Conservation (phyloP, 2,329 filamentous ascomycete species). For the Ramularia endophylla region DNA sequence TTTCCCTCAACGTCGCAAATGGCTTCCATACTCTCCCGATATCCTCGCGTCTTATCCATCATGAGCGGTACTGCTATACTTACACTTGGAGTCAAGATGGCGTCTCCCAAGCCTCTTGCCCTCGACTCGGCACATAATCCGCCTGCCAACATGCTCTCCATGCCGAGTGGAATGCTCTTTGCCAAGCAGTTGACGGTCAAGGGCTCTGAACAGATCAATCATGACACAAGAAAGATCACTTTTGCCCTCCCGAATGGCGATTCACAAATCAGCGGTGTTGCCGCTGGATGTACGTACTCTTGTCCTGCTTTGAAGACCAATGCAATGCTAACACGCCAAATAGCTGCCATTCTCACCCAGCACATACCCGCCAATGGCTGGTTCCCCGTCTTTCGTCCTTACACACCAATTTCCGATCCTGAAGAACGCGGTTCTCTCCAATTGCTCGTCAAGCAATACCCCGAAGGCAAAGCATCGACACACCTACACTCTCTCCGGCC, state of each 20-base stretch:
- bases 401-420: constrained; percentile 57
- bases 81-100: not conserved
- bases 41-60: not conserved
- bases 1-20: not conserved
- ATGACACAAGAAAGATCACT: constrained; percentile 30
- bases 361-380: constrained; percentile 51
- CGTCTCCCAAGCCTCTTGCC: constrained; percentile 5
- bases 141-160: constrained; percentile 22
- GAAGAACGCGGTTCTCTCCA: constrained; percentile 56
- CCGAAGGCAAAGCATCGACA: constrained; percentile 56
- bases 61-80: not conserved
- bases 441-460: constrained; percentile 63
- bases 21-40: not conserved
- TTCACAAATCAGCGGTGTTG: constrained; percentile 25
- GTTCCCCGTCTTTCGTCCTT: constrained; percentile 58
- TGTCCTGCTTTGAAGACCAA: not conserved
- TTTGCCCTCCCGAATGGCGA: constrained; percentile 27
- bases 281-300: constrained; percentile 21
- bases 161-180: constrained; percentile 30
- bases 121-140: constrained; percentile 26
- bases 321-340: constrained; percentile 3
- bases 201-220: constrained; percentile 28
- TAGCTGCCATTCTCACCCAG: constrained; percentile 54
- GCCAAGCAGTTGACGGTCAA: constrained; percentile 25
- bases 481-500: constrained; percentile 62